Conservation (phyloP, 164 flowering plant species). For the Dillenia suffruticosa region DNA sequence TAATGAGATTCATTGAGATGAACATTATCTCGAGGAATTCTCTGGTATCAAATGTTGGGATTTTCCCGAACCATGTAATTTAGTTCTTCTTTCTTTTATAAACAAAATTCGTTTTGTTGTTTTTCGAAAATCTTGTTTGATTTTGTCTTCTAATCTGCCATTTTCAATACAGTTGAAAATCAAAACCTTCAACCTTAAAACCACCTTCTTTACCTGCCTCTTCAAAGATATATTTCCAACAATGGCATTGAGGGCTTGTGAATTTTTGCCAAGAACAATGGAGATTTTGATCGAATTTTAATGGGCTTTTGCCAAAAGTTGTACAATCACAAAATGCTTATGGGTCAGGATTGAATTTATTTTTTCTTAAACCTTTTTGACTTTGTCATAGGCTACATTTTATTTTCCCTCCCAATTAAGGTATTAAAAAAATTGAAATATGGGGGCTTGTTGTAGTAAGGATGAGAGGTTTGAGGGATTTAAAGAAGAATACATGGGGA, state of each 20-base stretch:
- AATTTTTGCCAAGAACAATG: background rate
- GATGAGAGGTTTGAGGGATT: constrained; percentile 10
- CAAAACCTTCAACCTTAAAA: background rate
- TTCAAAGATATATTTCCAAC: constrained; percentile 1
- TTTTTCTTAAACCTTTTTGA: background rate
- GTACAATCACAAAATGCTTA: no score
- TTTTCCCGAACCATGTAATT: background rate
- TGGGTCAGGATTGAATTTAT: no score
- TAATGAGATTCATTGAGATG: no score
- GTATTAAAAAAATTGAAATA: constrained; percentile 2
- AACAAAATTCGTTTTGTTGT: no score
- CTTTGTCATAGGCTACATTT: background rate
- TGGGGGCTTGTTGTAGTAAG: constrained; percentile 65
- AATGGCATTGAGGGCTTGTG: background rate
- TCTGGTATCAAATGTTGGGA: no score
- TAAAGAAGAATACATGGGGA: background rate
- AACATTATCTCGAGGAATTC: no score
- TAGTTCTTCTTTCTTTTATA: background rate
- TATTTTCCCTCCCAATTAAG: background rate
- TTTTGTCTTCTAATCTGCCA: no score
- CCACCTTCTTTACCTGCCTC: constrained; percentile 4
- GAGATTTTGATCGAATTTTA: constrained; percentile 2
- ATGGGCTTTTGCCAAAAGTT: constrained; percentile 1
- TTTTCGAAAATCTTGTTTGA: no score
- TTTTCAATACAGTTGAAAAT: background rate